Conservation (phyloP, 495 filamentous ascomycete genomes). For the Achaetomiella virescens region DNA sequence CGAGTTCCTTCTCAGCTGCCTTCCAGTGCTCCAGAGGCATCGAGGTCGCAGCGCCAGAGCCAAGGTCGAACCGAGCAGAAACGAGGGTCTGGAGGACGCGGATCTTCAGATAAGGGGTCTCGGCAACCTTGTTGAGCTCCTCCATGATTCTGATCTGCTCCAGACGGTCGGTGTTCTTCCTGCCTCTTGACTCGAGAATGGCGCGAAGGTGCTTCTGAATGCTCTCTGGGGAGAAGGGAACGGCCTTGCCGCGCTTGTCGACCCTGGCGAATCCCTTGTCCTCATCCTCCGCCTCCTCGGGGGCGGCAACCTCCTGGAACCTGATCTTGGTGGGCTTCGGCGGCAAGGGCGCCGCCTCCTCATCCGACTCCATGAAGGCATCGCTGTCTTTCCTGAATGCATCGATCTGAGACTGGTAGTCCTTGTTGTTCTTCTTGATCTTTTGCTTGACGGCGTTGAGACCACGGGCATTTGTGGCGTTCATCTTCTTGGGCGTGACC, state of each 20-base stretch:
- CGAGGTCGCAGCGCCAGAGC: constrained; percentile 69
- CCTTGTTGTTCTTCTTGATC: constrained; percentile 97
- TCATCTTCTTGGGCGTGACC: constrained; percentile 96
- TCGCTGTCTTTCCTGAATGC: constrained; percentile 79
- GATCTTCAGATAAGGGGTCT: constrained; percentile 88
- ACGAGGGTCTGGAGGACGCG: constrained; percentile 87
- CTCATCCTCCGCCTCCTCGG: constrained; percentile 48
- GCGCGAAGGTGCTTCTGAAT: constrained; percentile 93
- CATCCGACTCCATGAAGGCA: constrained; percentile 78
- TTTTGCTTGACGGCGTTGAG: constrained; percentile 95
- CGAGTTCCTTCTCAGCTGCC: constrained; percentile 78
- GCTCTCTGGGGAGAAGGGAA: constrained; percentile 91
- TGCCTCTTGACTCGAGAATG: constrained; percentile 91
- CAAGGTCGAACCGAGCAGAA: constrained; percentile 90
- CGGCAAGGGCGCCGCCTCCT: constrained; percentile 59
- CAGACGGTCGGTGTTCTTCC: constrained; percentile 93
- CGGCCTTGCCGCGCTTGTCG: constrained; percentile 74
- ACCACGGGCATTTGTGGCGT: constrained; percentile 86
- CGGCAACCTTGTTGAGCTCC: constrained; percentile 82
- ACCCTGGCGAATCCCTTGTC: constrained; percentile 85
- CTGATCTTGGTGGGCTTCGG: constrained; percentile 42
- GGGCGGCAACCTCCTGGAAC: constrained; percentile 21
- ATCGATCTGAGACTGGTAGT: constrained; percentile 80
- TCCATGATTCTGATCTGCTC: constrained; percentile 98
- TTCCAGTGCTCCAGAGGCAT: constrained; percentile 99